Percentiles rank a stretch among this genome's conserved stretches.
Conservation (phyloP, 805 yeast species). For the Millerozyma miso region DNA sequence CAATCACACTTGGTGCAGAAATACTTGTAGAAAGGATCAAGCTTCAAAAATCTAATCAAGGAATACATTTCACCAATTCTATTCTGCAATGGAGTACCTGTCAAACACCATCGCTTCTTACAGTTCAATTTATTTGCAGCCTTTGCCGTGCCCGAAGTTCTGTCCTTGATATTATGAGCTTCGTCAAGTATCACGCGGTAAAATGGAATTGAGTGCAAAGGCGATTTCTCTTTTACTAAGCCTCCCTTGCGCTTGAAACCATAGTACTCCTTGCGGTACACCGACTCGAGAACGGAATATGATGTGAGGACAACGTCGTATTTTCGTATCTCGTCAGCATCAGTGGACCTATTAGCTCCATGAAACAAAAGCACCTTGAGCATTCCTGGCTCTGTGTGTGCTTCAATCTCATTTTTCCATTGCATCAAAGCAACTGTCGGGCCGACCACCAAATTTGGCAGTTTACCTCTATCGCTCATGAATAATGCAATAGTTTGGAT, state of each 20-base stretch:
- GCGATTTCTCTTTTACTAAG: constrained; percentile 67
- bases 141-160: constrained; percentile 88
- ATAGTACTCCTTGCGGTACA: constrained; percentile 71
- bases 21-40: constrained; percentile 83
- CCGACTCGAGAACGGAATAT: constrained; percentile 87
- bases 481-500: constrained; percentile 91
- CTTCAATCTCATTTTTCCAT: constrained; percentile 91
- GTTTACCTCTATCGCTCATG: constrained; percentile 59
- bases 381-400: constrained; percentile 65
- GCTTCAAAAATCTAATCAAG: constrained; percentile 74
- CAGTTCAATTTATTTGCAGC: constrained; percentile 78
- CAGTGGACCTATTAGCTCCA: constrained; percentile 73
- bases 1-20: constrained; percentile 94
- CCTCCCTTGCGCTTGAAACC: constrained; percentile 79
- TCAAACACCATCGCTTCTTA: constrained; percentile 80
- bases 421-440: constrained; percentile 99
- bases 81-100: constrained; percentile 96
- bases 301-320: constrained; percentile 87
- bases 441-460: constrained; percentile 87
- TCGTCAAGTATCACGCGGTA: constrained; percentile 90
- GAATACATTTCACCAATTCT: constrained; percentile 96
- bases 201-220: constrained; percentile 69
- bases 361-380: constrained; percentile 73
- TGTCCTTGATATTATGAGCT: constrained; percentile 95
- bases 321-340: constrained; percentile 50